Percentiles rank a stretch among this genome's conserved stretches.
Conservation (phyloP, 1,284 basidiomycete species). For the Peniophora sp. region DNA sequence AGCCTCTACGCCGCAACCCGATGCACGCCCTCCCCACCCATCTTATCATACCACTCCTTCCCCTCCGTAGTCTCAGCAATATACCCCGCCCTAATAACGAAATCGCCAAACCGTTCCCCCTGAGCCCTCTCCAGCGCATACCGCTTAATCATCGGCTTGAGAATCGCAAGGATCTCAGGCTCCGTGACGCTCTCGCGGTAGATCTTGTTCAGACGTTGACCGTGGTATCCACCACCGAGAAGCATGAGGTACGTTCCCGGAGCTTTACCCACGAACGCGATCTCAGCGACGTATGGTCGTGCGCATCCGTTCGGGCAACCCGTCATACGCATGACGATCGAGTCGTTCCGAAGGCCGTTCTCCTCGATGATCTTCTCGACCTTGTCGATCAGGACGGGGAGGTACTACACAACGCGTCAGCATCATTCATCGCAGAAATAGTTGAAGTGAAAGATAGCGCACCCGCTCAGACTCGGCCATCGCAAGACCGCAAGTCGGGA, state of each 20-base stretch:
- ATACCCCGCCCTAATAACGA: slow-evolving; percentile 83
- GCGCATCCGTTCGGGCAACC: slow-evolving; percentile 94
- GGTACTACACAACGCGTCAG: slow-evolving; percentile 46
- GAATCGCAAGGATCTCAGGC: slow-evolving; percentile 87
- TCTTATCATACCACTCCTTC: slow-evolving; percentile 74
- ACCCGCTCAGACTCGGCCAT: slow-evolving; percentile 93
- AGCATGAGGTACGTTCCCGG: slow-evolving; percentile 93
- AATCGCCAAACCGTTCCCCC: slow-evolving; percentile 96
- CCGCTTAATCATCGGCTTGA: slow-evolving; percentile 87
- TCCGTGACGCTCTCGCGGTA: slow-evolving; percentile 90
- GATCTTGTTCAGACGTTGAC: slow-evolving; percentile 91
- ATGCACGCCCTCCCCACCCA: slow-evolving; percentile 63
- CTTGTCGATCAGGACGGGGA: slow-evolving; percentile 93
- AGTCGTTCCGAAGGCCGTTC: slow-evolving; percentile 86
- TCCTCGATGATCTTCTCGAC: slow-evolving; percentile 94
- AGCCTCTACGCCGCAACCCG: slow-evolving; percentile 17
- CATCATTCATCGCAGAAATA: slow-evolving; percentile 5
- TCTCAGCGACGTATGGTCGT: slow-evolving; percentile 91
- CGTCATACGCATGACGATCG: slow-evolving; percentile 97
- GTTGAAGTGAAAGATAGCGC: slow-evolving; percentile 16
- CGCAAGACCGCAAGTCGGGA: slow-evolving; percentile 93
- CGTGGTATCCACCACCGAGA: slow-evolving; percentile 91
- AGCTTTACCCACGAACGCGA: slow-evolving; percentile 96
- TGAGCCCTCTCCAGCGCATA: slow-evolving; percentile 85
- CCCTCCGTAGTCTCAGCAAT: slow-evolving; percentile 76